Evolutionary conservation across 1,284 basidiomycete genomes (phyloP).

Genomic region (Neolentinus lepideus): DNA sequence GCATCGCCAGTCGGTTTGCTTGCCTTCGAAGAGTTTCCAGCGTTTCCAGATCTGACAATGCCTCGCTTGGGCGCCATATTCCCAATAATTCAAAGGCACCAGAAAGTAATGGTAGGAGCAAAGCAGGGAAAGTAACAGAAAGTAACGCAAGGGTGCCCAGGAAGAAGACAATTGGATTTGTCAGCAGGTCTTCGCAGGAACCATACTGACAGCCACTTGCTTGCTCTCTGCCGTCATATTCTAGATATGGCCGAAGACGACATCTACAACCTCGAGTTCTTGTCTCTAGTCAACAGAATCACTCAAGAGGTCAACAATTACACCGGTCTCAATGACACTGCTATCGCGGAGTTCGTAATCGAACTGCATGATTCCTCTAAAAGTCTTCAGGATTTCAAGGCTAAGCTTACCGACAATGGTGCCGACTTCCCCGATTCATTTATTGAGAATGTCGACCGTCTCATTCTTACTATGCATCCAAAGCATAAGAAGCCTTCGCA

Average conservation of each 20-base stretch:
- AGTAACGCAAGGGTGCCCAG: no score
- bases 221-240: constrained; percentile 6
- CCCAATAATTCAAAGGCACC: neutral
- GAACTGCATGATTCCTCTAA: constrained; percentile 83
- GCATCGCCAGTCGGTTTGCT: constrained; percentile 21
- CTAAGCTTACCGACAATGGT: constrained; percentile 73
- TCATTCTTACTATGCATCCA: constrained; percentile 92
- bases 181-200: neutral
- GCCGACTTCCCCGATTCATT: constrained; percentile 89
- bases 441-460: constrained; percentile 87
- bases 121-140: no score
- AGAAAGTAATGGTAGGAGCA: no score
- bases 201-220: no score
- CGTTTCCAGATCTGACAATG: constrained; percentile 82
- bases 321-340: constrained; percentile 80
- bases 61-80: constrained; percentile 72
- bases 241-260: constrained; percentile 61
- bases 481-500: constrained; percentile 73
- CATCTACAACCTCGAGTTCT: constrained; percentile 84
- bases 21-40: constrained; percentile 72
- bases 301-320: constrained; percentile 90
- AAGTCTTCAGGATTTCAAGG: constrained; percentile 74
- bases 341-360: constrained; percentile 93
- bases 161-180: neutral
- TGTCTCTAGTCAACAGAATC: constrained; percentile 85